Evolutionary conservation across 139 green algal genomes (phyloP).

Genomic region (Asterochloris sp.): DNA sequence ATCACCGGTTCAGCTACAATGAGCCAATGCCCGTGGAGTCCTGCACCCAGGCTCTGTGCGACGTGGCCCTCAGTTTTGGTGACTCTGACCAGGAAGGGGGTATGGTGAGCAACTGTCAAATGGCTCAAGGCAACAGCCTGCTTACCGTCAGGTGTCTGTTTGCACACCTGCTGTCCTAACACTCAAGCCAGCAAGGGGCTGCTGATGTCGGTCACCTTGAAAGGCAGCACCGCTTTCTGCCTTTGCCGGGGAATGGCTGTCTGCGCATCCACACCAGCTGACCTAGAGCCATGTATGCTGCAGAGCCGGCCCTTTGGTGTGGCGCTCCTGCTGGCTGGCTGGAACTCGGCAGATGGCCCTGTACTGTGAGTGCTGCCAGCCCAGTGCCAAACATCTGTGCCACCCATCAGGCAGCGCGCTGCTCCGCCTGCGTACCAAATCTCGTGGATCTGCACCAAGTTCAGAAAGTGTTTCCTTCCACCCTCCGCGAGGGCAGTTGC

Average conservation of each 20-base stretch:
- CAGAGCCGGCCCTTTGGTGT: slow-evolving; percentile 97
- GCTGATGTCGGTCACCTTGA: too few species aligned
- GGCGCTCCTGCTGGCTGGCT: slow-evolving; percentile 92
- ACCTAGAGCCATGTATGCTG: neutral
- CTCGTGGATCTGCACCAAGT: too few species aligned
- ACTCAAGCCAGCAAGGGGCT: neutral
- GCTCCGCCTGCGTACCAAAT: too few species aligned
- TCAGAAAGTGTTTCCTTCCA: too few species aligned
- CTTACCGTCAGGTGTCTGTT: neutral
- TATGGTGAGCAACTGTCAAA: slow-evolving; percentile 21
- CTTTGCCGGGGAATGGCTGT: too few species aligned
- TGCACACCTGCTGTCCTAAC: neutral
- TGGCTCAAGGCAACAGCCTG: neutral
- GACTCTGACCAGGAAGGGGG: slow-evolving; percentile 87
- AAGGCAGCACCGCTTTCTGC: too few species aligned
- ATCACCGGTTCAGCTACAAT: slow-evolving; percentile 97
- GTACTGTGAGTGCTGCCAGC: slow-evolving; percentile 58
- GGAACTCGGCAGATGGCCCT: slow-evolving; percentile 75
- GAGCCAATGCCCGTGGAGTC: slow-evolving; percentile 95
- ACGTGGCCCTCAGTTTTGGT: slow-evolving; percentile 94
- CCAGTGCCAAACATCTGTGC: neutral
- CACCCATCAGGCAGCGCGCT: too few species aligned
- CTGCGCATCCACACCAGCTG: neutral
- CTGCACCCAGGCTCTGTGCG: slow-evolving; percentile 87
- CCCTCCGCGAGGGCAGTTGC: slow-evolving; percentile 1